A percentile compares a stretch with the other conserved stretches of the same genome.
Conservation (phyloP, 1,284 basidiomycete genomes). For the Salmacisia buchloeana region DNA sequence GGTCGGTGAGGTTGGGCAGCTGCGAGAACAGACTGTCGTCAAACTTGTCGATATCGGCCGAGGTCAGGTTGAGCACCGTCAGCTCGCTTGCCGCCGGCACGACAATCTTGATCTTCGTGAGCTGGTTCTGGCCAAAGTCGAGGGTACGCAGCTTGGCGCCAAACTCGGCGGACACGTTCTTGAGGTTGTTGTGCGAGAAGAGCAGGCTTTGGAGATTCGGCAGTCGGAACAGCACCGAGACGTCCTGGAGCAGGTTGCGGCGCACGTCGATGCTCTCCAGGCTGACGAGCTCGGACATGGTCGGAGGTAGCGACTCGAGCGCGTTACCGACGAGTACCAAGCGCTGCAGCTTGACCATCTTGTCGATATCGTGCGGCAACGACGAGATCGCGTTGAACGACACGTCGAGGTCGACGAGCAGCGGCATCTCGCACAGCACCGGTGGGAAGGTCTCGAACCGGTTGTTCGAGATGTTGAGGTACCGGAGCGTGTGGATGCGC, state of each 20-base stretch:
- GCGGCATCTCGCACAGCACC: constrained; percentile 69
- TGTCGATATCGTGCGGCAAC: constrained; percentile 74
- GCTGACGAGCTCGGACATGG: constrained; percentile 29
- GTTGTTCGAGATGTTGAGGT: constrained; percentile 95
- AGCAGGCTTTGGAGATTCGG: constrained; percentile 36
- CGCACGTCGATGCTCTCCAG: constrained; percentile 44
- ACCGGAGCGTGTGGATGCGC: constrained; percentile 65
- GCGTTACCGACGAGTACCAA: constrained; percentile 43
- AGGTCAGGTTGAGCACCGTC: constrained; percentile 77
- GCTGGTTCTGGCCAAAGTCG: constrained; percentile 43
- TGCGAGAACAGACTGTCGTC: constrained; percentile 57
- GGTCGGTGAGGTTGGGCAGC: constrained; percentile 34
- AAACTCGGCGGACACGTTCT: constrained; percentile 35
- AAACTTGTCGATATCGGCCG: constrained; percentile 80
- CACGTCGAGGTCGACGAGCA: constrained; percentile 78
- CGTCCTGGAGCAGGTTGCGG: constrained; percentile 39
- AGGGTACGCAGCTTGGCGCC: constrained; percentile 28
- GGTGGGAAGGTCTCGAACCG: constrained; percentile 76
- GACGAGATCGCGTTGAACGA: constrained; percentile 87
- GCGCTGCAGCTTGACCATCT: constrained; percentile 54
- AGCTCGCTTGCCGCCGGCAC: constrained; percentile 61
- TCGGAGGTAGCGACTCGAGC: constrained; percentile 36
- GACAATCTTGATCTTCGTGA: constrained; percentile 36
- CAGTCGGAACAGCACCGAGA: constrained; percentile 34
- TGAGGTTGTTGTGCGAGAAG: constrained; percentile 45